Evolutionary conservation across 2,329 filamentous ascomycete genomes (phyloP).

Genomic region (Penicillium sp.): DNA sequence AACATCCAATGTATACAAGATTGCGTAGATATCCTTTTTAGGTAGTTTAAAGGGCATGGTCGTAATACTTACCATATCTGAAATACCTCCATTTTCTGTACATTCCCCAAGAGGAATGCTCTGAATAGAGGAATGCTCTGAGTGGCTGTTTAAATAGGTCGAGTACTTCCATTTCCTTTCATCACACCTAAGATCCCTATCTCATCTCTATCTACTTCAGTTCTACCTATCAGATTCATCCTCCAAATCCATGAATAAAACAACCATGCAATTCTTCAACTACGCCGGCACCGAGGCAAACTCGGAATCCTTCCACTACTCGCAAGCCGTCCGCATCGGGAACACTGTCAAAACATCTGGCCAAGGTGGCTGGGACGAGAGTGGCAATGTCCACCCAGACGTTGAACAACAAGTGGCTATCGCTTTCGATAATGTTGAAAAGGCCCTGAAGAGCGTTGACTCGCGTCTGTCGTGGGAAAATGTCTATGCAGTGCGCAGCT

Average conservation of each 20-base stretch:
- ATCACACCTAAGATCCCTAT: no score
- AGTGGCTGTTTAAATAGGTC: no score
- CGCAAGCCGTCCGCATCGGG: slow-evolving; percentile 25
- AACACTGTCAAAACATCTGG: slow-evolving; percentile 24
- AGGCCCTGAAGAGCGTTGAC: slow-evolving; percentile 15
- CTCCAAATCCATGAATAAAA: neutral
- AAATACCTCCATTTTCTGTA: no score
- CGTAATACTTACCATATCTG: no score
- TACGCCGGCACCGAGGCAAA: slow-evolving; percentile 10
- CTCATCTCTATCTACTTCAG: no score
- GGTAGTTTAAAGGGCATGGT: no score
- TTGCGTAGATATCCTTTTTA: no score
- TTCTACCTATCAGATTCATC: neutral
- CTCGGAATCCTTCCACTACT: slow-evolving; percentile 20
- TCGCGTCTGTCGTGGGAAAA: slow-evolving; percentile 15
- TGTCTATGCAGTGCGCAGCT: slow-evolving; percentile 21
- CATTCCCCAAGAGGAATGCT: no score
- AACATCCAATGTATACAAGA: neutral
- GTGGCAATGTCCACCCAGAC: slow-evolving; percentile 10
- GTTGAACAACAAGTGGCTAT: slow-evolving; percentile 14
- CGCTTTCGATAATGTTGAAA: slow-evolving; percentile 22
- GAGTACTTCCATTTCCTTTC: no score
- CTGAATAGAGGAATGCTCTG: no score
- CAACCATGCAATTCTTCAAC: slow-evolving; percentile 9
- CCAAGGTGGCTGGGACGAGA: slow-evolving; percentile 24